These are phyloP conservation scores for Rhinocladiella similis DNA, from an alignment of 2,329 filamentous ascomycete species.

Conservation along the genomic window DNA sequence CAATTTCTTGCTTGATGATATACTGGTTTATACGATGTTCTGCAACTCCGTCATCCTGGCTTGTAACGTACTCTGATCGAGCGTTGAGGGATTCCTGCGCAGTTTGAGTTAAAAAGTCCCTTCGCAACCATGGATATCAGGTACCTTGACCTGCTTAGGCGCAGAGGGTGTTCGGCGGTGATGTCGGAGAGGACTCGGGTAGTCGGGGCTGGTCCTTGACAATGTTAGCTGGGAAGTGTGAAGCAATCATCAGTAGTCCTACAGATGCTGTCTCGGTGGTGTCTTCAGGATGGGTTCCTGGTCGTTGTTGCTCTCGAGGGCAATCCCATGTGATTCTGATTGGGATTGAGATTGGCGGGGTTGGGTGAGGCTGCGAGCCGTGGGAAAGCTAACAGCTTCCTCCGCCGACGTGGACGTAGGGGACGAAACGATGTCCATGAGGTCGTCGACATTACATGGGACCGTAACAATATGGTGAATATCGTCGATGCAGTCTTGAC, in stretches of 20 bases:
- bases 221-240: slow-evolving; percentile 7
- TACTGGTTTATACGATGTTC: slow-evolving; percentile 95
- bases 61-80: slow-evolving; percentile 80
- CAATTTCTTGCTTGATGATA: slow-evolving; percentile 89
- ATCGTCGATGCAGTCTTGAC: no score
- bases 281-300: slow-evolving; percentile 14
- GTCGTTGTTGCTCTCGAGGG: slow-evolving; percentile 41
- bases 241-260: slow-evolving; percentile 27
- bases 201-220: slow-evolving; percentile 57
- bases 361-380: slow-evolving; percentile 32
- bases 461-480: not conserved
- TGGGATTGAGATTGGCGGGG: slow-evolving; percentile 43
- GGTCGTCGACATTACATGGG: slow-evolving; percentile 23
- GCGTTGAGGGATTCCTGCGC: slow-evolving; percentile 86
- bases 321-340: slow-evolving; percentile 48
- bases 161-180: slow-evolving; percentile 62
- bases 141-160: slow-evolving; percentile 63
- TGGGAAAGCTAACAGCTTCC: slow-evolving; percentile 15
- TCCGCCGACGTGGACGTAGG: slow-evolving; percentile 28
- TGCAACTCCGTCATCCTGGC: slow-evolving; percentile 75
- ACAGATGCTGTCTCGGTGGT: slow-evolving; percentile 49
- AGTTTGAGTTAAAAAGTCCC: slow-evolving; percentile 6
- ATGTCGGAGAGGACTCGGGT: slow-evolving; percentile 65
- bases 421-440: slow-evolving; percentile 30
- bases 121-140: slow-evolving; percentile 16